Evolutionary conservation across 129 eudicot species (phyloP).

Genomic region (Logfia minima): DNA sequence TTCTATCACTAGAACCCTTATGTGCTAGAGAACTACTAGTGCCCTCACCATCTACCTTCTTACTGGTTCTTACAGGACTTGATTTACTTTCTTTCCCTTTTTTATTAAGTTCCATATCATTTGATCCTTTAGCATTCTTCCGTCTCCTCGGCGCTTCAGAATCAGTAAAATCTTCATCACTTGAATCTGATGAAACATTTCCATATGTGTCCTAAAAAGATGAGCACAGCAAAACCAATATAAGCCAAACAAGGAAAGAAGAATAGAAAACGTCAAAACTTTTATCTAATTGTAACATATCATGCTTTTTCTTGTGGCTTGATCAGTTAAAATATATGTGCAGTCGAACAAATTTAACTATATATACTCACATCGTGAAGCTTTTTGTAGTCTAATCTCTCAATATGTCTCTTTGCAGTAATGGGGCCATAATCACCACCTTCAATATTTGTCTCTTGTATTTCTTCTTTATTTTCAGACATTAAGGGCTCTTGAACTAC

Average conservation of each 20-base stretch:
- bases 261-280: not conserved
- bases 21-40: slow-evolving; percentile 29
- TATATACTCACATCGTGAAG: slow-evolving; percentile 69
- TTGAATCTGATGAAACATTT: slow-evolving; percentile 72
- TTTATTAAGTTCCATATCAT: slow-evolving; percentile 21
- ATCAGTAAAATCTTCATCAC: slow-evolving; percentile 79
- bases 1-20: slow-evolving; percentile 39
- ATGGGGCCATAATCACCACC: slow-evolving; percentile 40
- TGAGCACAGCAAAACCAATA: slow-evolving; percentile 23
- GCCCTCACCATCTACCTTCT: slow-evolving; percentile 39
- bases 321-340: not conserved
- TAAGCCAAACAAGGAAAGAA: slow-evolving; percentile 20
- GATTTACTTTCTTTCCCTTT: slow-evolving; percentile 28
- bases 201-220: slow-evolving; percentile 72
- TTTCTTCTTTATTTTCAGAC: slow-evolving; percentile 22
- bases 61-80: slow-evolving; percentile 25
- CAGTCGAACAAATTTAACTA: not conserved
- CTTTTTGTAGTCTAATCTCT: slow-evolving; percentile 83
- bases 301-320: not conserved
- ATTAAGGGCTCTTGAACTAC: slow-evolving; percentile 33
- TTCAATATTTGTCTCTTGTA: slow-evolving; percentile 25
- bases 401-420: slow-evolving; percentile 55
- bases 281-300: not conserved
- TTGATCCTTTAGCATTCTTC: slow-evolving; percentile 24
- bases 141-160: slow-evolving; percentile 35